These are phyloP conservation scores for Skeletonema marinoi DNA, from an alignment of 108 stramenopile species.

Conservation along the genomic window DNA sequence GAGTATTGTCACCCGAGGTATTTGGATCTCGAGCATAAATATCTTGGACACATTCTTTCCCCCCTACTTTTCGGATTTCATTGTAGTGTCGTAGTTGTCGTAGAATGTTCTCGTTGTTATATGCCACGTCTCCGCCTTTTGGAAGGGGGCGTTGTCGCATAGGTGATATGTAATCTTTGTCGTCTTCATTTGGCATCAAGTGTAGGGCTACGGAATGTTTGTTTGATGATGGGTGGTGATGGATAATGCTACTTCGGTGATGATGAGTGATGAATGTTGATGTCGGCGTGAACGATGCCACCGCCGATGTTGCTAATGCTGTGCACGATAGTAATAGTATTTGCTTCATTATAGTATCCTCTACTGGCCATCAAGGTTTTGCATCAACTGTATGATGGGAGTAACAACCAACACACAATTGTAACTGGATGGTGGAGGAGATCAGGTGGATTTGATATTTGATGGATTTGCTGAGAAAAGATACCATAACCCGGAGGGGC, in stretches of 20 bases:
- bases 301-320: not conserved
- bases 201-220: not conserved
- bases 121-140: constrained; percentile 51
- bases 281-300: not conserved
- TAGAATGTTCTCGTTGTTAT: constrained; percentile 42
- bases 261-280: not conserved
- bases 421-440: no score
- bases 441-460: no score
- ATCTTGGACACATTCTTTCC: constrained; percentile 41
- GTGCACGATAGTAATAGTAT: not conserved
- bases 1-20: constrained; percentile 8
- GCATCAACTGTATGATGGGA: no score
- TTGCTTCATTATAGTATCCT: not conserved
- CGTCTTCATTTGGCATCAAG: constrained; percentile 19
- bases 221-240: constrained; percentile 1
- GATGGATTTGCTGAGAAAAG: no score
- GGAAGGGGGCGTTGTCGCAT: constrained; percentile 46
- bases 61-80: constrained; percentile 41
- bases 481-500: no score
- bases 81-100: constrained; percentile 35
- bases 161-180: constrained; percentile 39
- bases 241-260: no score
- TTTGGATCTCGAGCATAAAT: constrained; percentile 48
- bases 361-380: no score
- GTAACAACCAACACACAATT: no score